A percentile compares a stretch with the other conserved stretches of the same genome.
Evolutionary conservation across 345 rosid genomes (phyloP).

Genomic region (Citrus glauca): DNA sequence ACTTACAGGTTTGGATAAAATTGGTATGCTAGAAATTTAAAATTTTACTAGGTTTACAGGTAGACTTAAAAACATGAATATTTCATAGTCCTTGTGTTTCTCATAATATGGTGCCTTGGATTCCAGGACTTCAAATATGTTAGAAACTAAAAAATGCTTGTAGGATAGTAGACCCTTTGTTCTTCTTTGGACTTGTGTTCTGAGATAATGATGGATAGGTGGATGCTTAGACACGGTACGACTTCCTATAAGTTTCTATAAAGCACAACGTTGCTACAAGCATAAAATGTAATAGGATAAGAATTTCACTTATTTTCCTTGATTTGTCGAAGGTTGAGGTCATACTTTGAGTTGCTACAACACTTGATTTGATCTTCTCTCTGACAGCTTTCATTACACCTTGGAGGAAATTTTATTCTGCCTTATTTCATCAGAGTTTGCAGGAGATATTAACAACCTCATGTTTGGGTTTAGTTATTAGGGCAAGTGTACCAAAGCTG

Average conservation of each 20-base stretch:
- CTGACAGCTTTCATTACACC: neutral
- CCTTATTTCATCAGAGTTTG: neutral
- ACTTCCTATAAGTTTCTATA: neutral
- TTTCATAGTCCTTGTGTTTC: neutral
- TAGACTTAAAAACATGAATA: neutral
- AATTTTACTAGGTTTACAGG: neutral
- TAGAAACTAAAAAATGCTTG: neutral
- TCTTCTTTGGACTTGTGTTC: neutral
- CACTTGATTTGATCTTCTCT: neutral
- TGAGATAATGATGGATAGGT: neutral
- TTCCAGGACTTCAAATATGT: neutral
- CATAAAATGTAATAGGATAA: too few relatives aligned
- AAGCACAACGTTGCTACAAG: neutral
- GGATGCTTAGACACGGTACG: too few relatives aligned
- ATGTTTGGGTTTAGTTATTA: slow-evolving; percentile 37
- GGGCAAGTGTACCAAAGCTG: slow-evolving; percentile 65
- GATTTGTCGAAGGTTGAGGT: too few relatives aligned
- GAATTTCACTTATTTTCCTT: neutral
- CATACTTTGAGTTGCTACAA: neutral
- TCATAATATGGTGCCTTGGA: neutral
- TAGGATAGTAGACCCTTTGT: neutral
- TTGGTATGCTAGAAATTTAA: neutral
- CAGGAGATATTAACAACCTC: neutral
- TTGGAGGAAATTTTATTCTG: neutral
- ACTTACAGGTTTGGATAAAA: neutral